phyloP scores from a whole-genome alignment of 805 yeast genomes.

The Schwanniomyces yamadae region DNA sequence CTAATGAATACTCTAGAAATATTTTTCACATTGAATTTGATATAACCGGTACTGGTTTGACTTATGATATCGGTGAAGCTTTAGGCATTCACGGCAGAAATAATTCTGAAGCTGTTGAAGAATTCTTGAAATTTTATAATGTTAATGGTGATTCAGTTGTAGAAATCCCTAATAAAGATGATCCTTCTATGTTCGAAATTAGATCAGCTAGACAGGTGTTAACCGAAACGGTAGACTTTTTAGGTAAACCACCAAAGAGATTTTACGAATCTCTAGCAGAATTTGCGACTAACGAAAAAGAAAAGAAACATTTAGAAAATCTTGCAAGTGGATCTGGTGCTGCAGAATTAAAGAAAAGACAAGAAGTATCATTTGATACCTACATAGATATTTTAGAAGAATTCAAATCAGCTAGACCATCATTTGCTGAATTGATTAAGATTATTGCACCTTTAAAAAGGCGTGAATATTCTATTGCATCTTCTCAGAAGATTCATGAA shows the following conservation, averaged over 20 bases:
- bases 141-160: conserved; percentile 67
- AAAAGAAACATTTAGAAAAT: conserved; percentile 58
- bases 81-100: conserved; percentile 93
- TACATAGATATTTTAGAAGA: conserved; percentile 79
- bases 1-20: conserved; percentile 84
- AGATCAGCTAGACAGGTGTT: conserved; percentile 83
- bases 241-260: conserved; percentile 95
- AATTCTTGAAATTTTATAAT: conserved; percentile 71
- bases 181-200: conserved; percentile 56
- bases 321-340: conserved; percentile 82
- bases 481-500: conserved; percentile 90
- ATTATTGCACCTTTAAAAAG: conserved; percentile 86
- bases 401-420: conserved; percentile 80
- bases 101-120: conserved; percentile 58
- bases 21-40: conserved; percentile 97
- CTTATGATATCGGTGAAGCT: conserved; percentile 94
- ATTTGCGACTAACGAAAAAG: conserved; percentile 67
- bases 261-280: conserved; percentile 82
- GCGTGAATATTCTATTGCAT: conserved; percentile 96
- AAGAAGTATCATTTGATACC: conserved; percentile 78
- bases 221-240: conserved; percentile 77
- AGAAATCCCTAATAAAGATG: conserved; percentile 68
- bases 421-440: conserved; percentile 63
- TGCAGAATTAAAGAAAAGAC: conserved; percentile 74
- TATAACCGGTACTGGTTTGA: conserved; percentile 83